Conservation (phyloP, 1,284 basidiomycete genomes). For the Moesziomyces sp. region DNA sequence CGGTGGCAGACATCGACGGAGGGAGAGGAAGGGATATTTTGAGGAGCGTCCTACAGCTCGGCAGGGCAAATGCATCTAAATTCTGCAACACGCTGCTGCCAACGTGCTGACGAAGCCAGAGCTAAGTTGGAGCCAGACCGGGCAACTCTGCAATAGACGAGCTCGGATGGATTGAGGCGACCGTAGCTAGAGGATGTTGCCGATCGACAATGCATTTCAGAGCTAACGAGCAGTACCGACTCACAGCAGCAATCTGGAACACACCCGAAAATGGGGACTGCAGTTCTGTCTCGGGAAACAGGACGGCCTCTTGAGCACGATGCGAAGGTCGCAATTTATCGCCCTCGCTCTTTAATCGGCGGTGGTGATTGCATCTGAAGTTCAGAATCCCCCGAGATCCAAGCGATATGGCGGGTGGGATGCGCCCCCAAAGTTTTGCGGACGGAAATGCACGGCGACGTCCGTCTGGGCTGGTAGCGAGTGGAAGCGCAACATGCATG, state of each 20-base stretch:
- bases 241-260: too few species aligned
- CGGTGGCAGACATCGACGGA: too few species aligned
- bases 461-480: too few species aligned
- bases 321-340: background rate
- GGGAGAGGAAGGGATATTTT: background rate
- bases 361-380: background rate
- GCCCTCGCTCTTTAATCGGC: background rate
- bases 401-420: background rate
- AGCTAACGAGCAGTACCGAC: too few species aligned
- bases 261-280: too few species aligned
- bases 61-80: background rate
- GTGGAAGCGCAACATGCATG: background rate
- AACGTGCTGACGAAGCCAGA: background rate
- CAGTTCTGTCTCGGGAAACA: too few species aligned
- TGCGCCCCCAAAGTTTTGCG: background rate
- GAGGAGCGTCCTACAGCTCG: background rate
- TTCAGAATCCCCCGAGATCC: too few species aligned
- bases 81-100: background rate
- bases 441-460: background rate
- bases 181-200: background rate
- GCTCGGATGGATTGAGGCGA: background rate
- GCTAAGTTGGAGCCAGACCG: too few species aligned
- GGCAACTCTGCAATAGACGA: background rate
- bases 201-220: background rate
- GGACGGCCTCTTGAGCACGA: too few species aligned